A percentile compares a stretch with the other conserved stretches of the same genome.
Evolutionary conservation across 2,329 filamentous ascomycete genomes (phyloP).

Genomic region (Fusarium aywerte): DNA sequence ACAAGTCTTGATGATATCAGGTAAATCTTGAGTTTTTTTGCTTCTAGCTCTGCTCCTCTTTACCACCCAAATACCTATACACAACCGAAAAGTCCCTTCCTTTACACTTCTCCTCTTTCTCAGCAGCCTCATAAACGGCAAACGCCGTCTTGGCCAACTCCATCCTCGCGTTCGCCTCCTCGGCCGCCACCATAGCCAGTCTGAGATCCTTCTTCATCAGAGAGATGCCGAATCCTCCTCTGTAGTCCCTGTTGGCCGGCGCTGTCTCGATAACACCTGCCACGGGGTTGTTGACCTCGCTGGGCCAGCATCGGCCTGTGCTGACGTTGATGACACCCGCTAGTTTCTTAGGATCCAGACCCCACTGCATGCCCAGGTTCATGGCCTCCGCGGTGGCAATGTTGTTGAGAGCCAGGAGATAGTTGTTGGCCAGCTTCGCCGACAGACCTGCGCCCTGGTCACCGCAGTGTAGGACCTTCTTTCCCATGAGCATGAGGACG

Average conservation of each 20-base stretch:
- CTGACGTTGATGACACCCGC: conserved; percentile 91
- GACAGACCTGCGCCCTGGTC: conserved; percentile 85
- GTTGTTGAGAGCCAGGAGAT: conserved; percentile 93
- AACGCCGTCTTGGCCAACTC: conserved; percentile 71
- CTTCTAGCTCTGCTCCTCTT: conserved; percentile 51
- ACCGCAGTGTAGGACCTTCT: conserved; percentile 86
- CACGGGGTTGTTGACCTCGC: conserved; percentile 95
- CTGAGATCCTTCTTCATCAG: conserved; percentile 85
- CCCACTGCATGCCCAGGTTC: conserved; percentile 71
- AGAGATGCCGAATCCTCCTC: conserved; percentile 79
- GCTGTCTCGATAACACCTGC: conserved; percentile 81
- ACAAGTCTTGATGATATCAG: neutral
- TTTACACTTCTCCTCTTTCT: conserved; percentile 68
- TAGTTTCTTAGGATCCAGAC: conserved; percentile 71
- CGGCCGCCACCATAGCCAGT: conserved; percentile 77
- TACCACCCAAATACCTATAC: conserved; percentile 74
- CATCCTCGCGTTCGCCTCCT: conserved; percentile 72
- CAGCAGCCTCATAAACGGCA: conserved; percentile 74
- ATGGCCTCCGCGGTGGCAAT: conserved; percentile 75
- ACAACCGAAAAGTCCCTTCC: conserved; percentile 85
- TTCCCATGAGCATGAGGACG: conserved; percentile 84
- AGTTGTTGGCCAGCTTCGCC: conserved; percentile 97
- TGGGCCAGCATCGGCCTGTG: conserved; percentile 96
- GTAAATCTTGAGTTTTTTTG: neutral
- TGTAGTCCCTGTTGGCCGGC: conserved; percentile 80